Evolutionary conservation across 441 rosid species (phyloP).

Genomic region (Sinapis alba): DNA sequence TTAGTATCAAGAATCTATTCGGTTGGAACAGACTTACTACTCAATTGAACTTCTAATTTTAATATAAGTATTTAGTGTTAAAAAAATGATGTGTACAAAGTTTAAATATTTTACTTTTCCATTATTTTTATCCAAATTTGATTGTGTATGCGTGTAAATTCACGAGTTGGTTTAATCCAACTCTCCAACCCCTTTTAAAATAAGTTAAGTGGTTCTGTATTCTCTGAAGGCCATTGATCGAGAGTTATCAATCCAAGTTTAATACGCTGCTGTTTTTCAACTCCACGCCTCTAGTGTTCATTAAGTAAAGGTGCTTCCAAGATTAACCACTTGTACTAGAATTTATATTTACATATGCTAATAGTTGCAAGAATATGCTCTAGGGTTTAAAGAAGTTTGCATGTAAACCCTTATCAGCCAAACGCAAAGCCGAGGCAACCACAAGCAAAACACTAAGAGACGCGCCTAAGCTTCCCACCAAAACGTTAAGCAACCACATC

Average conservation of each 20-base stretch:
- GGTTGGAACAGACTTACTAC: too few species aligned
- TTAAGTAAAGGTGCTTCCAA: background rate
- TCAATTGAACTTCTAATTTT: too few species aligned
- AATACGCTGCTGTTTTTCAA: conserved; percentile 1
- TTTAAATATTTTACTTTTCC: background rate
- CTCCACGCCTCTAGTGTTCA: background rate
- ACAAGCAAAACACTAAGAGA: conserved; percentile 47
- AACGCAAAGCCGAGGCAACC: conserved; percentile 54
- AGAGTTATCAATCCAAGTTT: background rate
- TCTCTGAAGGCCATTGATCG: background rate
- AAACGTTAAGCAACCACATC: conserved; percentile 73
- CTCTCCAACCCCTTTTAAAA: background rate
- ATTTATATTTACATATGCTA: conserved; percentile 13
- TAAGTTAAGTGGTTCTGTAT: background rate
- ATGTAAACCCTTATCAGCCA: conserved; percentile 53
- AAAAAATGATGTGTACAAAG: too few species aligned
- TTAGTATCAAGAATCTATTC: too few species aligned
- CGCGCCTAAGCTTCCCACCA: conserved; percentile 57
- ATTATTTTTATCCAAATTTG: background rate
- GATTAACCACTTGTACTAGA: background rate
- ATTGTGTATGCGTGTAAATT: background rate
- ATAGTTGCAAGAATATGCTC: conserved; percentile 13
- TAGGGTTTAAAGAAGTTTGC: conserved; percentile 71
- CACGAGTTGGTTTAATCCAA: background rate
- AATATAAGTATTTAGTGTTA: too few species aligned